Evolutionary conservation across 2,329 filamentous ascomycete species (phyloP), one percentile per base, ranked within the genome.

Genomic region (Colletotrichum neosansevieriae): DNA sequence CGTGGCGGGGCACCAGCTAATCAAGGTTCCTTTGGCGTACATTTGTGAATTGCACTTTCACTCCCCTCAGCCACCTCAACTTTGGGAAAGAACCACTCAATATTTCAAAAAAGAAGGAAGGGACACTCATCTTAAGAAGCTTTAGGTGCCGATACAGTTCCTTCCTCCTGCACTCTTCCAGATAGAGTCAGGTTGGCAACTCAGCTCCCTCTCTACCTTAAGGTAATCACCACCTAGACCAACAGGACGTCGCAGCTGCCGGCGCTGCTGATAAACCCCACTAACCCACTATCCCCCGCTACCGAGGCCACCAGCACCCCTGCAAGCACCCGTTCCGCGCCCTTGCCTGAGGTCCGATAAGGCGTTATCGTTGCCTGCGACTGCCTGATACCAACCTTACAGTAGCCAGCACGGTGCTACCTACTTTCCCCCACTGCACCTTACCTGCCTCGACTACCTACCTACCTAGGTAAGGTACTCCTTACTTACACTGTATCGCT

Each of bases 351-450:
- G 50, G 45, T 70, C 40, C 56, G 67, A 66, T 64, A 70, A 63
- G 61, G 58, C 47, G 72, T 76, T 76, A 76, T 77, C 74, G 71
- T 71, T 76, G 72, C 74, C 73, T 75, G 38, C 63, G 47, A 67
- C 67, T 70, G 67, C 63, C 65, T 71, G 63, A 71, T 66, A 29
- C 29, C 29, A 7, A 7, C 29, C 29, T 29, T 29, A 69, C 66
- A 69, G 62, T 73, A 53, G 73, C 72, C 77, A 38, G 44, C 34
- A 61, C 65, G 29, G 62, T 69, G 54, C 67, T 69, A 70, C 68
- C 67, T 69, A 70, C 68, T 67, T 70, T 53, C 47, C 47, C 60
- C 59, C 64, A 64, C 64, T 21, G 58, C 19, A 40, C 12, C 59
- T 29, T 44, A 44, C 40, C 36, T 17, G 40, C 59, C 38, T 67